Evolutionary conservation across 108 stramenopile species (phyloP).

Genomic region (Skeletonema marinoi): DNA sequence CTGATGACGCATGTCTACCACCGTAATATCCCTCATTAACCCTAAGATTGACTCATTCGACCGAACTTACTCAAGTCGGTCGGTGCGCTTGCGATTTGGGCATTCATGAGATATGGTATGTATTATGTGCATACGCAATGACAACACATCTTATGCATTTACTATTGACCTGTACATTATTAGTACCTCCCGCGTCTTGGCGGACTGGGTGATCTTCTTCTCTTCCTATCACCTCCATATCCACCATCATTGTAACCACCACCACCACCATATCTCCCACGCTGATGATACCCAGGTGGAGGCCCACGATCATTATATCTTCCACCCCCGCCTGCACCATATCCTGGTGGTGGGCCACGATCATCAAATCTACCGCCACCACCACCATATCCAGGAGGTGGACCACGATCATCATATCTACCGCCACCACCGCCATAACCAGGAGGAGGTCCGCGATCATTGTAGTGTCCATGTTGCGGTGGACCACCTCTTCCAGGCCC

Average conservation of each 20-base stretch:
- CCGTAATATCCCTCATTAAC: too few species aligned
- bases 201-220: conserved; percentile 48
- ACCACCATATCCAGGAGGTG: conserved; percentile 18
- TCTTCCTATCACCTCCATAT: conserved; percentile 35
- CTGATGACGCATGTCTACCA: too few species aligned
- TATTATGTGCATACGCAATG: too few species aligned
- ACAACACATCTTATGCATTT: not conserved
- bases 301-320: conserved; percentile 17
- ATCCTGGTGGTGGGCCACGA: conserved; percentile 16
- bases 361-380: conserved; percentile 17
- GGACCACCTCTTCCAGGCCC: conserved; percentile 7
- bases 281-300: conserved; percentile 31
- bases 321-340: conserved; percentile 22
- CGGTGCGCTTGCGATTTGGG: too few species aligned
- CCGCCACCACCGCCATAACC: conserved; percentile 35
- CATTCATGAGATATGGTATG: too few species aligned
- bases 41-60: too few species aligned
- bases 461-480: conserved; percentile 29
- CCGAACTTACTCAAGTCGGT: too few species aligned
- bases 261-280: conserved; percentile 32
- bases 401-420: conserved; percentile 38
- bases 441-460: conserved; percentile 51
- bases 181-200: not conserved
- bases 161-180: not conserved
- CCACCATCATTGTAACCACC: conserved; percentile 23